Evolutionary conservation across 805 yeast species (phyloP).

Genomic region (Saturnispora kantuleensis): DNA sequence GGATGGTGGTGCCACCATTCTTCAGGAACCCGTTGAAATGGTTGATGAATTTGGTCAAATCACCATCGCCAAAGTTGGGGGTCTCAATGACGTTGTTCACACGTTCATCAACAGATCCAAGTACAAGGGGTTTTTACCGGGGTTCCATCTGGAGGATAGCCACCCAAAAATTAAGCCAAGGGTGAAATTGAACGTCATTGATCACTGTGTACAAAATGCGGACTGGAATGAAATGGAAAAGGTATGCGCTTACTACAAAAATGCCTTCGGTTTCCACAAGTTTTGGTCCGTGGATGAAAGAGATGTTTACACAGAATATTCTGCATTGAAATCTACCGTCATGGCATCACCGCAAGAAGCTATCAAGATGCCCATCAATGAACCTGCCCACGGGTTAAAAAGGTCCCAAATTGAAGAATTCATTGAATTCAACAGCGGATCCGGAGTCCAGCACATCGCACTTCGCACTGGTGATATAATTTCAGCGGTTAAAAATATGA

Average conservation of each 20-base stretch:
- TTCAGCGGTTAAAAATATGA: constrained; percentile 42
- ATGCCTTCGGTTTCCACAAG: constrained; percentile 60
- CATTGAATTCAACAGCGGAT: constrained; percentile 62
- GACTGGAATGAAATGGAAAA: constrained; percentile 56
- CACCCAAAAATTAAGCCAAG: not conserved
- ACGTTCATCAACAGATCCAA: constrained; percentile 44
- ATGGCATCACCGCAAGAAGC: constrained; percentile 59
- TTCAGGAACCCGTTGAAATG: constrained; percentile 19
- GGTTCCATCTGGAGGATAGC: constrained; percentile 9
- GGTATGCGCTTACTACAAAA: constrained; percentile 51
- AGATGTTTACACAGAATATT: constrained; percentile 57
- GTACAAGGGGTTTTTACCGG: constrained; percentile 23
- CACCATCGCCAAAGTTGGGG: constrained; percentile 39
- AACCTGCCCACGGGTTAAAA: constrained; percentile 61
- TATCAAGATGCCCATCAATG: constrained; percentile 76
- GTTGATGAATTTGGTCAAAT: constrained; percentile 44
- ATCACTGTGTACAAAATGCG: constrained; percentile 76
- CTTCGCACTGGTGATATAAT: constrained; percentile 54
- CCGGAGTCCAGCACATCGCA: constrained; percentile 83
- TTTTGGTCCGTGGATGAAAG: constrained; percentile 82
- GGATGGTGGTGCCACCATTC: constrained; percentile 36
- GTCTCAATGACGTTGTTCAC: constrained; percentile 58
- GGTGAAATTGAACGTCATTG: constrained; percentile 38
- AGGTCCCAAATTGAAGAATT: constrained; percentile 79
- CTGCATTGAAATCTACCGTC: constrained; percentile 65